These are phyloP conservation scores for Hypocreales sp. DNA, from an alignment of 2,329 filamentous ascomycete species.

Conservation along the genomic window DNA sequence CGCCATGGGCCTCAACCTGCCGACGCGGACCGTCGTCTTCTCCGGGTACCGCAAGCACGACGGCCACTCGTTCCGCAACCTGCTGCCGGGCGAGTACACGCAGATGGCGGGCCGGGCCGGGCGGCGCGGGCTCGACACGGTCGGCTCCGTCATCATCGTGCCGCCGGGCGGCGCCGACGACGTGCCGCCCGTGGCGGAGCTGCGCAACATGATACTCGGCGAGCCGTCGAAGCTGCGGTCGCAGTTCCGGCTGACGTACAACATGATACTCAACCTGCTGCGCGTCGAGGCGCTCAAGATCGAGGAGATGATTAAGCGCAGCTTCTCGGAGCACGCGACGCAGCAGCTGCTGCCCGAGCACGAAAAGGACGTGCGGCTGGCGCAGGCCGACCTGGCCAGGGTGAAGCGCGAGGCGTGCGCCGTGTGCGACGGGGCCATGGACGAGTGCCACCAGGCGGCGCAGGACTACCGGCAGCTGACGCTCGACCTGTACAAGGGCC, in stretches of 20 bases:
- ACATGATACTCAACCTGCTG: conserved; percentile 95
- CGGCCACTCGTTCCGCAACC: conserved; percentile 77
- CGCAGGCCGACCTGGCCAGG: conserved; percentile 81
- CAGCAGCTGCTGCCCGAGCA: conserved; percentile 90
- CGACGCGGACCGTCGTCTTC: conserved; percentile 92
- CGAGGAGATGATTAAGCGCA: conserved; percentile 99
- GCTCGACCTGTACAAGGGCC: conserved; percentile 58
- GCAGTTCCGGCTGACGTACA: conserved; percentile 94
- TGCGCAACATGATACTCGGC: conserved; percentile 89
- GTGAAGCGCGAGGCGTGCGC: conserved; percentile 74
- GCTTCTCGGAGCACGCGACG: conserved; percentile 95
- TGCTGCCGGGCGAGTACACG: conserved; percentile 90
- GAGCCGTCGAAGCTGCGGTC: conserved; percentile 90
- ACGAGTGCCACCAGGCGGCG: conserved; percentile 65
- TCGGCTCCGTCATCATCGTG: conserved; percentile 90
- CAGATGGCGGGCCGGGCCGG: conserved; percentile 97
- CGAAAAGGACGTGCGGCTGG: conserved; percentile 83
- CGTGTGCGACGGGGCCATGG: conserved; percentile 67
- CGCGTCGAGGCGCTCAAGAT: conserved; percentile 95
- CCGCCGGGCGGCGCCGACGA: conserved; percentile 66
- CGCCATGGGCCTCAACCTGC: conserved; percentile 93
- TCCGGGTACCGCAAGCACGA: conserved; percentile 96
- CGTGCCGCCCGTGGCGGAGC: conserved; percentile 67
- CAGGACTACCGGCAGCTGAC: conserved; percentile 72
- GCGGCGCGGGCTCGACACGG: conserved; percentile 78